Percentiles rank a stretch among this genome's conserved stretches.
phyloP scores from a whole-genome alignment of 768 basidiomycete species.

The Russula abietina region DNA sequence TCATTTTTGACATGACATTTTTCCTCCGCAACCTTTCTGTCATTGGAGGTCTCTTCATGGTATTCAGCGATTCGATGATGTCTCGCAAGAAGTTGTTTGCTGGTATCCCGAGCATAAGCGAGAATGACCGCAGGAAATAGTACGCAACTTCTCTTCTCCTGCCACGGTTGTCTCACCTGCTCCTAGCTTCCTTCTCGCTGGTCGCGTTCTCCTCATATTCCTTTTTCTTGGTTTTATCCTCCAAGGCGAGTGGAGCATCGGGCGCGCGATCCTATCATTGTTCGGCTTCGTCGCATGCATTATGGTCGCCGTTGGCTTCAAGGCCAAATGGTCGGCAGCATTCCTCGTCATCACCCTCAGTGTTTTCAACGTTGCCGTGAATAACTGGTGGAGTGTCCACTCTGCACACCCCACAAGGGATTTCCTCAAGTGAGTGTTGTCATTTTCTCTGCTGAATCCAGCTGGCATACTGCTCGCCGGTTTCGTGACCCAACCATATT shows the following conservation, averaged over 20 bases:
- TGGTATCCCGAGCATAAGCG: slow-evolving; percentile 81
- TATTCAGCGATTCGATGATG: slow-evolving; percentile 93
- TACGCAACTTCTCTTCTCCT: slow-evolving; percentile 35
- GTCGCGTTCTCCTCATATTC: slow-evolving; percentile 96
- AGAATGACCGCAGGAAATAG: slow-evolving; percentile 99
- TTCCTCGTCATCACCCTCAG: slow-evolving; percentile 91
- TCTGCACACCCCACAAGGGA: slow-evolving; percentile 91
- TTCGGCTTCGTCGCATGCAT: slow-evolving; percentile 86
- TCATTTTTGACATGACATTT: slow-evolving; percentile 99
- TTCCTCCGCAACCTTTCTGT: slow-evolving; percentile 99
- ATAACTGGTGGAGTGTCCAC: slow-evolving; percentile 98
- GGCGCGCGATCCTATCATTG: slow-evolving; percentile 80
- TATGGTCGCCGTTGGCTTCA: slow-evolving; percentile 98
- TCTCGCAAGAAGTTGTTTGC: slow-evolving; percentile 85
- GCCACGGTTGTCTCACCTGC: slow-evolving; percentile 9
- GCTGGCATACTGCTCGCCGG: slow-evolving; percentile 3
- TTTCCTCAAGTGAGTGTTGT: slow-evolving; percentile 74
- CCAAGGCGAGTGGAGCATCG: slow-evolving; percentile 86
- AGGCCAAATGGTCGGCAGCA: slow-evolving; percentile 96
- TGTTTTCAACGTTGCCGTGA: slow-evolving; percentile 95
- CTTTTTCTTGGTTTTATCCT: slow-evolving; percentile 97
- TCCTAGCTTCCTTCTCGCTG: slow-evolving; percentile 88
- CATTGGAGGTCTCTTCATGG: slow-evolving; percentile 98
- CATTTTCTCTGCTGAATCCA: not conserved
- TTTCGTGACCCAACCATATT: not conserved